Evolutionary conservation across 164 flowering plant species (phyloP).

Genomic region (Malania oleifera): DNA sequence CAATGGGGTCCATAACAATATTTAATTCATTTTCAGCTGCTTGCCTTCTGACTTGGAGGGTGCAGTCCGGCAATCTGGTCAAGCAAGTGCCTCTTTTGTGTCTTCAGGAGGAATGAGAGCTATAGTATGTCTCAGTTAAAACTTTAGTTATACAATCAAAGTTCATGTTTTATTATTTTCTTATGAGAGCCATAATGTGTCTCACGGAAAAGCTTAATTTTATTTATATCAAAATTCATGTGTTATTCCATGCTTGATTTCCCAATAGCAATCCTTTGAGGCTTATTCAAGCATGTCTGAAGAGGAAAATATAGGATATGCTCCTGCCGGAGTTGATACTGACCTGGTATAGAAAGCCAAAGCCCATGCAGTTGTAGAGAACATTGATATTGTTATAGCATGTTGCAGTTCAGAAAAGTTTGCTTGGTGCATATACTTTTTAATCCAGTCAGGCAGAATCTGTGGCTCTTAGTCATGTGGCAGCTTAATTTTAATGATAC

Average conservation of each 20-base stretch:
- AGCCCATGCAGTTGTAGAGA: no score
- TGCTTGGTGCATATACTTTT: no score
- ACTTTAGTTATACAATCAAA: background rate
- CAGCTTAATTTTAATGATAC: no score
- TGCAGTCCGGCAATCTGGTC: slow-evolving; percentile 83
- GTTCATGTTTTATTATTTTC: no score
- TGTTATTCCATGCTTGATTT: background rate
- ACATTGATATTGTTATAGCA: no score
- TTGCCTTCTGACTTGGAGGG: slow-evolving; percentile 94
- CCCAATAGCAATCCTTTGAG: no score
- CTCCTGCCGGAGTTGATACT: no score
- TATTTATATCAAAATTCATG: background rate
- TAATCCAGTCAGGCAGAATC: no score
- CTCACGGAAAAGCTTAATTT: background rate
- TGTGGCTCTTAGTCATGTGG: no score
- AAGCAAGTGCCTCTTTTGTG: slow-evolving; percentile 70
- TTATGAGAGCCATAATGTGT: slow-evolving; percentile 91
- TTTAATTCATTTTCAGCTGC: slow-evolving; percentile 53
- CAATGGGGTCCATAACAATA: background rate
- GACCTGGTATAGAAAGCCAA: background rate
- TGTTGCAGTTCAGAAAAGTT: no score
- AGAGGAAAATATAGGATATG: no score
- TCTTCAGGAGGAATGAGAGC: slow-evolving; percentile 91
- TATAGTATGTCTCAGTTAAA: slow-evolving; percentile 51
- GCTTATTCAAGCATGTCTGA: no score